Evolutionary conservation across 1,139 yeast genomes (phyloP).

Genomic region (Pichia sp.): DNA sequence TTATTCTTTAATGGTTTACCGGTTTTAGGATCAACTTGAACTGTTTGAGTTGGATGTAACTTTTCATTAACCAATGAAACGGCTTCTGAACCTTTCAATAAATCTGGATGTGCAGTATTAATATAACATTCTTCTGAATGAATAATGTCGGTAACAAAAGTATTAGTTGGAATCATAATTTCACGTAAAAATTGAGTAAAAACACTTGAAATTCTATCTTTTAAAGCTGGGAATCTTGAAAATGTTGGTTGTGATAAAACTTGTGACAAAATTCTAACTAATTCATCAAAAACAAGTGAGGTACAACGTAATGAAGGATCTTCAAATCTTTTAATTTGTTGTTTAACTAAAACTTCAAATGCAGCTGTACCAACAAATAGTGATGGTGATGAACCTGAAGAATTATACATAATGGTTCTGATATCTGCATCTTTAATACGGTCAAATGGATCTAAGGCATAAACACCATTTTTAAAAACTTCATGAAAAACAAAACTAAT

Average conservation of each 20-base stretch:
- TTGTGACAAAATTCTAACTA: slow-evolving; percentile 84
- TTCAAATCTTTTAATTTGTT: slow-evolving; percentile 90
- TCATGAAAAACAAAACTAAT: slow-evolving; percentile 97
- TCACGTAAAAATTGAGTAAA: slow-evolving; percentile 79
- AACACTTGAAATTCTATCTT: slow-evolving; percentile 76
- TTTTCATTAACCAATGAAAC: slow-evolving; percentile 92
- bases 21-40: slow-evolving; percentile 85
- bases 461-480: slow-evolving; percentile 86
- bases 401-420: slow-evolving; percentile 94
- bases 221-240: slow-evolving; percentile 82
- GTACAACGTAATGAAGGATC: slow-evolving; percentile 91
- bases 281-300: slow-evolving; percentile 85
- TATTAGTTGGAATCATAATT: slow-evolving; percentile 77
- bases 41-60: slow-evolving; percentile 71
- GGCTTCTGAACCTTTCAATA: slow-evolving; percentile 91
- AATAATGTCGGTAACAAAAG: slow-evolving; percentile 77
- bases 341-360: slow-evolving; percentile 91
- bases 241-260: slow-evolving; percentile 77
- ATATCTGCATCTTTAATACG: slow-evolving; percentile 96
- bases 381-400: slow-evolving; percentile 97
- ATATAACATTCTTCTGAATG: slow-evolving; percentile 86
- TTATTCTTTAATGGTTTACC: slow-evolving; percentile 53
- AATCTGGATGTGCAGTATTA: slow-evolving; percentile 96
- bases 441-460: slow-evolving; percentile 93
- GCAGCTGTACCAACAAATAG: slow-evolving; percentile 97